phyloP scores from a whole-genome alignment of 1,139 yeast species.

The Suhomyces kunorum region DNA sequence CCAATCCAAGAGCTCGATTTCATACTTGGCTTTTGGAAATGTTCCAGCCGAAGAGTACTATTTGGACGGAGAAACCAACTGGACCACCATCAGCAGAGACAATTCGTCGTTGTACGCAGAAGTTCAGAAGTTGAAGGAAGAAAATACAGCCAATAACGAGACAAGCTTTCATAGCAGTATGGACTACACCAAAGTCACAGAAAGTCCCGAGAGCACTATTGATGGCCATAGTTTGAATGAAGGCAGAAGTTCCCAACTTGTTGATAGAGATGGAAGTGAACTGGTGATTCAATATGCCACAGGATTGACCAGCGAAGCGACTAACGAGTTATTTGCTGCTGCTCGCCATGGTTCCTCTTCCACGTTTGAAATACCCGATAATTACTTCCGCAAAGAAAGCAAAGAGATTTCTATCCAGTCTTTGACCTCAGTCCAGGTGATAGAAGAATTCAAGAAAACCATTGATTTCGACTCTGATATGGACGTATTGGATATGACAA shows the following conservation, averaged over 20 bases:
- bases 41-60: constrained; percentile 26
- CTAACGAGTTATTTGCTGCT: constrained; percentile 7
- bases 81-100: constrained; percentile 34
- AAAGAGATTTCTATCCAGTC: constrained; percentile 30
- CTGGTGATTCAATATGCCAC: constrained; percentile 13
- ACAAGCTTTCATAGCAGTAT: constrained; percentile 1
- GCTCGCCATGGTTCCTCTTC: constrained; percentile 14
- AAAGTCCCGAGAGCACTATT: constrained; percentile 5
- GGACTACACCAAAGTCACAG: constrained; percentile 5
- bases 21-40: constrained; percentile 15
- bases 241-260: constrained; percentile 1
- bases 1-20: constrained; percentile 5
- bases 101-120: constrained; percentile 27
- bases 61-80: constrained; percentile 39
- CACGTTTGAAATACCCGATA: constrained; percentile 19
- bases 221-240: constrained; percentile 1
- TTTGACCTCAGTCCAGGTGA: constrained; percentile 32
- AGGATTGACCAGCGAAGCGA: constrained; percentile 9
- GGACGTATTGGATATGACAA: constrained; percentile 2
- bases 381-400: constrained; percentile 14
- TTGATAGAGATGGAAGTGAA: constrained; percentile 2
- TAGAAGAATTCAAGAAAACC: constrained; percentile 33
- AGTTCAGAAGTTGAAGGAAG: constrained; percentile 22
- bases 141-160: not conserved
- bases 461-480: constrained; percentile 24